A percentile compares a stretch with the other conserved stretches of the same genome.
Conservation (phyloP, 495 filamentous ascomycete genomes). For the Penicillium nucicola region DNA sequence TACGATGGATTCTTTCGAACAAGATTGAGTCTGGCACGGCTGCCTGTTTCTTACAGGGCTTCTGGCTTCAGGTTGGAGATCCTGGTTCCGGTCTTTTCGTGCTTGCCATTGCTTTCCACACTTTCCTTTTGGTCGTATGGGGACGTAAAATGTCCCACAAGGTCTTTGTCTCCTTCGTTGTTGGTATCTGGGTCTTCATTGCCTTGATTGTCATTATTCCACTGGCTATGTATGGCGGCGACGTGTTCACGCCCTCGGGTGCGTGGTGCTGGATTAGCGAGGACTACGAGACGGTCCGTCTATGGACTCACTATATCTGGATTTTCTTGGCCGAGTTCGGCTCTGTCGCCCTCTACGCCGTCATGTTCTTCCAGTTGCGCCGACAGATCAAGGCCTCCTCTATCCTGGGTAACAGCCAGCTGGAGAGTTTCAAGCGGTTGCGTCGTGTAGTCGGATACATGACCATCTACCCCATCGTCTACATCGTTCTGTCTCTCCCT, state of each 20-base stretch:
- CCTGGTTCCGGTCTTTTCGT: constrained; percentile 68
- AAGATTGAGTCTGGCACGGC: constrained; percentile 53
- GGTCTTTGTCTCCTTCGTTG: constrained; percentile 48
- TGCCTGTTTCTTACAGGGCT: constrained; percentile 67
- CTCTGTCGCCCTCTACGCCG: constrained; percentile 60
- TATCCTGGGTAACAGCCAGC: constrained; percentile 34
- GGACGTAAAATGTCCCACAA: constrained; percentile 54
- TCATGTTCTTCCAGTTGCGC: constrained; percentile 61
- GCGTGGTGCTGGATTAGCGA: constrained; percentile 74
- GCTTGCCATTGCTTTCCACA: constrained; percentile 66
- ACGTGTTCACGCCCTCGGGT: constrained; percentile 59
- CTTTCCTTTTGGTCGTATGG: constrained; percentile 61
- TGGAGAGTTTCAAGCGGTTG: constrained; percentile 38
- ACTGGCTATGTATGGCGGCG: constrained; percentile 47
- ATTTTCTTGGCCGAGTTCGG: constrained; percentile 69
- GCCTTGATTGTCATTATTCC: constrained; percentile 56
- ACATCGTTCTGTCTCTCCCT: constrained; percentile 67
- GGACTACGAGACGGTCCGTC: constrained; percentile 56
- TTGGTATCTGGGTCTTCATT: constrained; percentile 57
- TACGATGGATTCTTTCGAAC: constrained; percentile 55
- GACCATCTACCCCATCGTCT: constrained; percentile 75
- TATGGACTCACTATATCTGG: constrained; percentile 76
- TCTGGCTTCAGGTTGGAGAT: constrained; percentile 70
- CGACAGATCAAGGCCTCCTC: constrained; percentile 42
- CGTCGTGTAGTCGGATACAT: constrained; percentile 59